Conservation (phyloP, 2,329 filamentous ascomycete genomes). For the Aspergillus tubingensis region DNA sequence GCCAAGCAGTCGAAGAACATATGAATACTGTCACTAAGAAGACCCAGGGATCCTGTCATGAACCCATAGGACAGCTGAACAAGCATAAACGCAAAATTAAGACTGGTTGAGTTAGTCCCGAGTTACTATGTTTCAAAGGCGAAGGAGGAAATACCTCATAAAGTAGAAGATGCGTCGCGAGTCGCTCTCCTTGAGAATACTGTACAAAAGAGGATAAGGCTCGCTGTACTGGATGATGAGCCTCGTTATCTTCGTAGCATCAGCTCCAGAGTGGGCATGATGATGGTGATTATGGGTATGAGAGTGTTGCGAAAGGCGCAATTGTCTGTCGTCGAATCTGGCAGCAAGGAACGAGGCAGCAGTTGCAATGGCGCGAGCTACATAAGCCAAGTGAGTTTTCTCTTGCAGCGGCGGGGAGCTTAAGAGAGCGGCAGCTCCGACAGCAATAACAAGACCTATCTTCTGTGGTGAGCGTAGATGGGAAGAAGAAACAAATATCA, state of each 20-base stretch:
- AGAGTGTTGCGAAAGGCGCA: conserved; percentile 31
- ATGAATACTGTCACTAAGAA: conserved; percentile 97
- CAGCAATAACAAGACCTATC: conserved; percentile 32
- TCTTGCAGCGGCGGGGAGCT: conserved; percentile 32
- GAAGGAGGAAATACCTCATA: conserved; percentile 64
- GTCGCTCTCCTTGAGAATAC: conserved; percentile 86
- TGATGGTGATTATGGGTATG: conserved; percentile 35
- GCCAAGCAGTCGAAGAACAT: conserved; percentile 99
- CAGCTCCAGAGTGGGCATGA: conserved; percentile 40
- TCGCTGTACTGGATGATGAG: conserved; percentile 70
- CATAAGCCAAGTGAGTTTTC: conserved; percentile 30
- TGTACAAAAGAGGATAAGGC: conserved; percentile 75
- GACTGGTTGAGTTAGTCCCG: conserved; percentile 51
- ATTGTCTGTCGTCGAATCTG: conserved; percentile 35
- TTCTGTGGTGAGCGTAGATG: conserved; percentile 34
- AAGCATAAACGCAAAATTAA: conserved; percentile 94
- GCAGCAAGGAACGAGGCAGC: conserved; percentile 35
- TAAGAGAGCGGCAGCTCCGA: conserved; percentile 30
- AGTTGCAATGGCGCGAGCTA: conserved; percentile 30
- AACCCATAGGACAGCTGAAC: conserved; percentile 95
- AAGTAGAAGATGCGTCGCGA: conserved; percentile 97
- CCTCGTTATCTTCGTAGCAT: conserved; percentile 69
- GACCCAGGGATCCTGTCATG: conserved; percentile 84
- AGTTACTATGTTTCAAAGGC: neutral
- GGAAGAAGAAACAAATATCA: conserved; percentile 27